Evolutionary conservation across 768 basidiomycete species (phyloP), one percentile per base, ranked within the genome.

Genomic region (Suillus lakei): DNA sequence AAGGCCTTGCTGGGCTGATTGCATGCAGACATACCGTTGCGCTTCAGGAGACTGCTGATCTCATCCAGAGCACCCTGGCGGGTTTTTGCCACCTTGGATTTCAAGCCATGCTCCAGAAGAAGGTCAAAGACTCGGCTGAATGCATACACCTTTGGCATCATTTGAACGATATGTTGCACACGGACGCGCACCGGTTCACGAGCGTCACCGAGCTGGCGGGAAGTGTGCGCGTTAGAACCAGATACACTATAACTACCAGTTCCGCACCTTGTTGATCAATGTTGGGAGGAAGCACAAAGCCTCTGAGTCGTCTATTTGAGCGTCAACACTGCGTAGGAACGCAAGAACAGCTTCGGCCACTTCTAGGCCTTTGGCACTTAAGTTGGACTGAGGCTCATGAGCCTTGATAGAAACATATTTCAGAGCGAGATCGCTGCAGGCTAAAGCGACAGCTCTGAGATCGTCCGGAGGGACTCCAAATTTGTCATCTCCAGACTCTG

Each of bases 381-480:
- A 81, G 72, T 95, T 97, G 8, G 96, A 92, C 71, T 96, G 95
- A 46, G 95, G 91, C 76, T 96, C 92, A 67, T 97, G 91, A 28
- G 90, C 85, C 70, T 93, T 92, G 72, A 98, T 87, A 2, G 96
- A 97, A 34, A 91, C 86, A 70, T 99, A 99, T 83, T 99, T 99
- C 73, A 99, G 80, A 2, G 92, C 88, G 39, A 99, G 82, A 76
- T 99, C 98, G 54, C 94, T 88, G 73, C 95, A 98, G 32, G 94
- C 92, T 51, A 97, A 72, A 64, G 93, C 89, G 26, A 91, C 79
- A 43, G 83, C 84, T 73, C 86, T 86, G 23, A 89, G 75, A 58
- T 86, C 83, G 13, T 84, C 85, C 15, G 78, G 70, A 8, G 78
- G 62, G 23, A 82, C 64, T 2, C 81, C 85, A 62, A 79, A 84